These are phyloP conservation scores for Irpex sp. DNA, from an alignment of 1,284 basidiomycete species.

Conservation along the genomic window DNA sequence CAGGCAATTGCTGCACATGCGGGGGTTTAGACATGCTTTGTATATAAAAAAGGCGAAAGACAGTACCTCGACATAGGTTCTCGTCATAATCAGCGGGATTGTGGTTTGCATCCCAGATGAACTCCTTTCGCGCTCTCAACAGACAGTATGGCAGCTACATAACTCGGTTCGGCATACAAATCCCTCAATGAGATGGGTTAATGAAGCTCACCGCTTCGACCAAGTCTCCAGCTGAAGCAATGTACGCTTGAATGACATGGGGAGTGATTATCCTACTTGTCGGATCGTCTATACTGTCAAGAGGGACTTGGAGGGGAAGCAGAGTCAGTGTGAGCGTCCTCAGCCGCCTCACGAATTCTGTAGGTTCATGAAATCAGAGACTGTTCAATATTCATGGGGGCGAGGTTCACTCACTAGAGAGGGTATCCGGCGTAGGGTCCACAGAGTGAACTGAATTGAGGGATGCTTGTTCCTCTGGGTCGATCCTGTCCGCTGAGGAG, in stretches of 20 bases:
- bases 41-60: background rate
- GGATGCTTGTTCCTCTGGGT: slow-evolving; percentile 43
- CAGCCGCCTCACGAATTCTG: slow-evolving; percentile 79
- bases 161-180: too few relatives aligned
- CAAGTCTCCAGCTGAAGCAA: slow-evolving; percentile 73
- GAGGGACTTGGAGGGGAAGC: slow-evolving; percentile 78
- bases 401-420: slow-evolving; percentile 57
- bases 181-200: background rate
- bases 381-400: background rate
- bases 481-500: slow-evolving; percentile 15
- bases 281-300: slow-evolving; percentile 54
- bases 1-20: slow-evolving; percentile 67
- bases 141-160: slow-evolving; percentile 74
- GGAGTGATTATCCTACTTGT: slow-evolving; percentile 73
- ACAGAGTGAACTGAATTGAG: slow-evolving; percentile 44
- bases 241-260: slow-evolving; percentile 62
- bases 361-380: slow-evolving; percentile 6
- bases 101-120: slow-evolving; percentile 71
- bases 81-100: slow-evolving; percentile 85
- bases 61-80: slow-evolving; percentile 72
- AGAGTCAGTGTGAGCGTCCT: slow-evolving; percentile 75
- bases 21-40: background rate
- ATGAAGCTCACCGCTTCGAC: slow-evolving; percentile 57
- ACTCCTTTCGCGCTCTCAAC: slow-evolving; percentile 75
- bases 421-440: slow-evolving; percentile 62